Evolutionary conservation across 2,329 filamentous ascomycete genomes (phyloP).

Genomic region (Aspergillus melleus): DNA sequence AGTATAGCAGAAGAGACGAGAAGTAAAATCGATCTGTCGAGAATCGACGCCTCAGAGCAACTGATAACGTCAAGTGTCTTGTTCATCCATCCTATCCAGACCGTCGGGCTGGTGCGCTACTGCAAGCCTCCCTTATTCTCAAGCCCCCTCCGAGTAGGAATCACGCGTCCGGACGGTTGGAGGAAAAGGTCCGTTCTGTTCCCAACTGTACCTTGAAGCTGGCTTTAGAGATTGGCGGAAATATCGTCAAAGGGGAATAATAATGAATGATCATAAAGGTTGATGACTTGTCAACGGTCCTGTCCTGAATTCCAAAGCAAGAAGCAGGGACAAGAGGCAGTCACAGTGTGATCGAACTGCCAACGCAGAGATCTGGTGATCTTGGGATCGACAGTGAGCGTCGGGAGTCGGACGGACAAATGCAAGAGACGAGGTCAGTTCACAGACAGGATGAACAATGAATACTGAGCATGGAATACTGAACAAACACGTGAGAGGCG

Average conservation of each 20-base stretch:
- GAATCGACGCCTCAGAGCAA: neutral
- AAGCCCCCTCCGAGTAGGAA: neutral
- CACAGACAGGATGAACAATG: neutral
- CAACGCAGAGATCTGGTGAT: conserved; percentile 40
- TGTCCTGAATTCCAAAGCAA: conserved; percentile 4
- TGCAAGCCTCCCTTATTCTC: neutral
- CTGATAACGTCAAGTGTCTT: neutral
- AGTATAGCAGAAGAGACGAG: neutral
- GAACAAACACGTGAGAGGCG: neutral
- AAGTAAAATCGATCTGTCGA: neutral
- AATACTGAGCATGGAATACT: neutral
- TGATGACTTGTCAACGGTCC: conserved; percentile 16
- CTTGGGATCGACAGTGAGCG: conserved; percentile 27
- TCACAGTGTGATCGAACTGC: conserved; percentile 25
- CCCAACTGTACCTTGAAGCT: neutral
- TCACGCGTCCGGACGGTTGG: neutral
- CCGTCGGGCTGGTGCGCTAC: neutral
- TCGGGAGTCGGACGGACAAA: neutral
- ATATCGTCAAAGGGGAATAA: conserved; percentile 4
- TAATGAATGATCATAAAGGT: conserved; percentile 8
- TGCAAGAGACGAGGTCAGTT: neutral
- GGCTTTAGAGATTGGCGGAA: conserved; percentile 2
- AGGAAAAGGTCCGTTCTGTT: neutral
- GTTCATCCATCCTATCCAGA: neutral
- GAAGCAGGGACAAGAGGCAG: neutral